Base-by-base conservation (phyloP, 2,329 filamentous ascomycete genomes). In the Sporothrix brasiliensis region DNA sequence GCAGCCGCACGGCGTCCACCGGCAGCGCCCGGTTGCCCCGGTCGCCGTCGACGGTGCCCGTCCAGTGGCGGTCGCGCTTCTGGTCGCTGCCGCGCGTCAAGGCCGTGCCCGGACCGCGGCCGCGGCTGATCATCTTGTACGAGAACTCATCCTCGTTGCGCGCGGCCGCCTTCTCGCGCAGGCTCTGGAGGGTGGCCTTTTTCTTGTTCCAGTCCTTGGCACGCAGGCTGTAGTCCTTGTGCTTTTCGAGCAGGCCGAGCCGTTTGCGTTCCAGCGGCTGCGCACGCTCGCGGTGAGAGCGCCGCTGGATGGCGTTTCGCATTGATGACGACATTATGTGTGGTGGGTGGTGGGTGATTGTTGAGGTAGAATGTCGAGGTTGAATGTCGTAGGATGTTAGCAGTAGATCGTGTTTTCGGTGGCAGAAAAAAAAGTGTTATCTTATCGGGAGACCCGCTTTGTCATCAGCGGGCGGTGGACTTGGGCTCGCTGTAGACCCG, bases 211-310 rank as follows among this genome's bases (percentile, higher is more conserved):
- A 89, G 77, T 91, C 89, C 74, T 85, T 83, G 34, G 89, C 87
- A 72, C 89, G 88, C 67, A 88, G 71, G 19, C 66, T 65, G 72
- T 74, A 75, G 70, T 75, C 74, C 73, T 97, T 97, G 86, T 95
- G 92, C 83, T 99, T 98, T 80, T 98, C 95, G 73, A 98, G 89
- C 27, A 98, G 87, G 74, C 95, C 95, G 81, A 93, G 93, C 83
- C 92, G 92, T 74, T 90, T 84, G 68, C 95, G 92, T 78, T 94
- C 92, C 73, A 88, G 81, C 53, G 94, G 92, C 80, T 98, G 95
- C 49, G 92, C 92, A 76, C 95, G 91, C 85, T 98, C 95, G 76
- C 90, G 88, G 81, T 98, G 94, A 75, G 93, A 91, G 77, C 77
- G 77, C 68, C 77, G 76, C 72, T 79, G 77, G 72, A 78, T 70